phyloP scores from a whole-genome alignment of 2,329 filamentous ascomycete genomes.

The Talaromyces sp. region DNA sequence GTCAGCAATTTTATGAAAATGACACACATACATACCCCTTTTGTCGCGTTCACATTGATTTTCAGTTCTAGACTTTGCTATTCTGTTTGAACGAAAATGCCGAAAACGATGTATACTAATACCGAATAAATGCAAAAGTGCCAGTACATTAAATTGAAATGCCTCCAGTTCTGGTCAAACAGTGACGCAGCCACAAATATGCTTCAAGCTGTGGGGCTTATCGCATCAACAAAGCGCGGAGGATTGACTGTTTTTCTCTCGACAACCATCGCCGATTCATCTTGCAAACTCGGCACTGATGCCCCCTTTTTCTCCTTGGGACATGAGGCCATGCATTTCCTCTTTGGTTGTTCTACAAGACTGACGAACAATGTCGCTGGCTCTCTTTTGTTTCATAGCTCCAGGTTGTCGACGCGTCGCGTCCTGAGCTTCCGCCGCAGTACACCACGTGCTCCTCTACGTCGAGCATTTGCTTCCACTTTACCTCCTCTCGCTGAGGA shows the following conservation, averaged over 20 bases:
- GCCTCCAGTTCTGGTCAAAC: background rate
- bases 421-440: background rate
- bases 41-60: background rate
- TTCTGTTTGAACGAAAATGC: background rate
- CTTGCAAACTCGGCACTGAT: background rate
- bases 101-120: background rate
- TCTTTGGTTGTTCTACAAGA: background rate
- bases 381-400: background rate
- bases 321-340: background rate
- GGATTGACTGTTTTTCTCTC: background rate
- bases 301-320: background rate
- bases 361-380: background rate
- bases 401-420: conserved; percentile 6
- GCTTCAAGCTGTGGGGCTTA: background rate
- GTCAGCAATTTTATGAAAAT: background rate
- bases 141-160: background rate
- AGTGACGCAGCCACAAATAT: too few species aligned
- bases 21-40: conserved; percentile 9
- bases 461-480: conserved; percentile 8
- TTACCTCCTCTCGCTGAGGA: conserved; percentile 6
- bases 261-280: background rate
- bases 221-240: background rate
- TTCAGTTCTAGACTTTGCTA: background rate
- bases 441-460: background rate
- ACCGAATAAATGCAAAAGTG: background rate